Base-by-base conservation (phyloP, 257 asterid genomes). In the Solanum chiquidenum region DNA sequence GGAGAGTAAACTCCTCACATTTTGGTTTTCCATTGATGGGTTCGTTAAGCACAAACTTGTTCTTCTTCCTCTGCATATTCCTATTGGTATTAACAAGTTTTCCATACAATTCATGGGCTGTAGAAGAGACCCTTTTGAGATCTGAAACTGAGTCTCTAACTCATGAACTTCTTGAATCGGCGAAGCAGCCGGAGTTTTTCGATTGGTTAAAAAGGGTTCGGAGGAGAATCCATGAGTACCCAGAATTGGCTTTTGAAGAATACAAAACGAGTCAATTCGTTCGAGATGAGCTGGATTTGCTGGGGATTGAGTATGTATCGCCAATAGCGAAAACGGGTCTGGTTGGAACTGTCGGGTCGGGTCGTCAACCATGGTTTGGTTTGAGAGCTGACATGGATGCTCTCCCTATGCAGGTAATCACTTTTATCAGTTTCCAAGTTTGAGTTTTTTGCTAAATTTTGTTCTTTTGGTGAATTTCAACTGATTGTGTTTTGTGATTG, bases 331-430 rank as follows among this genome's bases (percentile, higher is more conserved):
- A 90, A 40, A 95, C 98, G 40, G 99, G 99, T 18, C 83, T 96
- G 52, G 94, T 96, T 84, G 99, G 98, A 64, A 90, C 93, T 7
- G 89, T 96, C 76, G 98, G 99, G 29, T 94, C 98, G 27, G 98
- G 97, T 1, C 89, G 46, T 83, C 91, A 89, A 6, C 99, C 98
- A 2, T 92, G 94, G 91, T 91, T 96, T 87, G 94, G 89, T 38
- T 96, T 96, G 35, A 89, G 98, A 92, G 99, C 99, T 4, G 98
- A 96, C 91, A 96, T 96, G 99, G 98, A 96, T 89, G 99, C 97
- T 71, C 95, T 96, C 6, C 98, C 99, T 52, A 91, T 95, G 87
- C 98, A 95, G 98, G 98, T 93, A 31, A 49, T 5, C 27, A 20
- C 25, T 58, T 58, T 58, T 20, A 9, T 58, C 25, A 58, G 66